These are phyloP conservation scores for Gardenia jasminoides DNA, from an alignment of 257 asterid species.

Conservation along the genomic window DNA sequence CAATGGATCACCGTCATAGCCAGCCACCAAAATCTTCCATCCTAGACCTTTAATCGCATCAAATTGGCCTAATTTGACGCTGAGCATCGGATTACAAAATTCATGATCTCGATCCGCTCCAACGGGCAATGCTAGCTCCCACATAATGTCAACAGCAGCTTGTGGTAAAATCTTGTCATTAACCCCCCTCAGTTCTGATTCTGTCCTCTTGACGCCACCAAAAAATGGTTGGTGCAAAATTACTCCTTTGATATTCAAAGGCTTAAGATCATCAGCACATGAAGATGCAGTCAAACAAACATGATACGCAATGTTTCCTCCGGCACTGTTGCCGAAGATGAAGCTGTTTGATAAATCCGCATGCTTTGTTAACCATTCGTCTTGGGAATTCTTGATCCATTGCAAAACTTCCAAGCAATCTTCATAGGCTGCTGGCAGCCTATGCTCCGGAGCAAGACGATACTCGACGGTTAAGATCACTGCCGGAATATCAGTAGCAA, in stretches of 20 bases:
- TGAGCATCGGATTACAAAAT: not conserved
- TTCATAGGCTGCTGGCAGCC: conserved; percentile 61
- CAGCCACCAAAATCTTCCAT: conserved; percentile 3
- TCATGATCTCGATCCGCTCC: conserved; percentile 23
- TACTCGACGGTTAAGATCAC: not conserved
- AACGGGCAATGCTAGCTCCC: conserved; percentile 43
- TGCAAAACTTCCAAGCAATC: conserved; percentile 40
- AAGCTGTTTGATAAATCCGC: conserved; percentile 46
- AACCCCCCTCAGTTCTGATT: conserved; percentile 37
- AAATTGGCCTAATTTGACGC: not conserved
- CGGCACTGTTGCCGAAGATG: conserved; percentile 57
- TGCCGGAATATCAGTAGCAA: not conserved
- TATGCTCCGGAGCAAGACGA: conserved; percentile 63
- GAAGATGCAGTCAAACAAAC: conserved; percentile 32
- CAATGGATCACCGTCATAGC: not conserved
- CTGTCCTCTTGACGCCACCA: conserved; percentile 49
- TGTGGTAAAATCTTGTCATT: conserved; percentile 25
- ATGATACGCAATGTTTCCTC: conserved; percentile 47
- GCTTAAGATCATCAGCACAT: conserved; percentile 20
- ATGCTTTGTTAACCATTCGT: conserved; percentile 39
- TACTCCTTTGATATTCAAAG: conserved; percentile 49
- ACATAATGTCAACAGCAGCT: conserved; percentile 23
- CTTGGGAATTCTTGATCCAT: conserved; percentile 32
- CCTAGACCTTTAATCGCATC: not conserved
- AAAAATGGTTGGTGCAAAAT: conserved; percentile 46